Evolutionary conservation across 2,329 filamentous ascomycete species (phyloP).

Genomic region (Botrytis pseudocinerea): DNA sequence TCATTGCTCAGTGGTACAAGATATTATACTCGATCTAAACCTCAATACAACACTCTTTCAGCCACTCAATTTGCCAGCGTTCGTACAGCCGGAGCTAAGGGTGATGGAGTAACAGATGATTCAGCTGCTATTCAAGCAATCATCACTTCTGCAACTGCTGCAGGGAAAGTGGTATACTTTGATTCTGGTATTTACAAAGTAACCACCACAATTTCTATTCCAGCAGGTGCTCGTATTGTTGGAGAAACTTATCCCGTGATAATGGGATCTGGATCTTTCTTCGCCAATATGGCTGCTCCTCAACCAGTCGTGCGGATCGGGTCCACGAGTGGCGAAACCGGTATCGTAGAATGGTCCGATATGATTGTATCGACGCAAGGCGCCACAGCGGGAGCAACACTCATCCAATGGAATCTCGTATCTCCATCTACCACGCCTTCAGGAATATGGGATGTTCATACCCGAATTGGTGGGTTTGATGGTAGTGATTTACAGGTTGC

Average conservation of each 20-base stretch:
- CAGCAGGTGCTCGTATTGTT: constrained; percentile 45
- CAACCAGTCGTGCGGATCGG: constrained; percentile 54
- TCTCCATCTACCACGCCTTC: constrained; percentile 54
- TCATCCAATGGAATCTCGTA: constrained; percentile 66
- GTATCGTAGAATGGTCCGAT: constrained; percentile 62
- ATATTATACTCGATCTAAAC: constrained; percentile 54
- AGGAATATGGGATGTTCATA: constrained; percentile 53
- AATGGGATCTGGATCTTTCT: constrained; percentile 45
- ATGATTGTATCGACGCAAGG: constrained; percentile 51
- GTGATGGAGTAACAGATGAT: constrained; percentile 59
- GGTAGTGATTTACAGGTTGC: constrained; percentile 50
- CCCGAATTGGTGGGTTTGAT: constrained; percentile 48
- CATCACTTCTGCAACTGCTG: constrained; percentile 51
- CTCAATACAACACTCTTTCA: constrained; percentile 50
- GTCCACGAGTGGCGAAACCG: constrained; percentile 54
- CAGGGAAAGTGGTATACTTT: constrained; percentile 54
- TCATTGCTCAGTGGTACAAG: constrained; percentile 48
- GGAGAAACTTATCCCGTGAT: constrained; percentile 48
- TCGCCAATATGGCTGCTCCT: constrained; percentile 47
- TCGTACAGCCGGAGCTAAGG: constrained; percentile 47
- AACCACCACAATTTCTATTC: constrained; percentile 50
- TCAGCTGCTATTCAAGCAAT: constrained; percentile 58
- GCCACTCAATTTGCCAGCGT: constrained; percentile 48
- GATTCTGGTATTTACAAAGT: constrained; percentile 57
- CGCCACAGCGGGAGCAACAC: constrained; percentile 56